Evolutionary conservation across 495 filamentous ascomycete species (phyloP).

Genomic region (Hypomontagnella submonticulosa): DNA sequence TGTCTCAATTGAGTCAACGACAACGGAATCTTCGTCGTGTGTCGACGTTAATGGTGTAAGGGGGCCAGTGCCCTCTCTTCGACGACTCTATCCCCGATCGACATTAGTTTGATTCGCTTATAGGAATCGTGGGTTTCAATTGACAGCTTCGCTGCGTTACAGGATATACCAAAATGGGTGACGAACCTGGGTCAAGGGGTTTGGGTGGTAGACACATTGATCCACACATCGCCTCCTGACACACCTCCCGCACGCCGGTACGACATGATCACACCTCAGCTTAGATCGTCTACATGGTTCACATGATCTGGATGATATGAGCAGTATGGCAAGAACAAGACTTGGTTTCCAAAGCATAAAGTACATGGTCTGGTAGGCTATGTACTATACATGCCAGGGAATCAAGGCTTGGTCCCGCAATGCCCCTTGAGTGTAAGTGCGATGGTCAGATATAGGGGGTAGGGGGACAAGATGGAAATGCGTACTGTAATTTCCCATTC

Average conservation of each 20-base stretch:
- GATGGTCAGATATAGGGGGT: background rate
- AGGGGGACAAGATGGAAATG: background rate
- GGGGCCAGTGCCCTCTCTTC: constrained; percentile 10
- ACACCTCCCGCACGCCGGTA: constrained; percentile 48
- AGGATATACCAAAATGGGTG: background rate
- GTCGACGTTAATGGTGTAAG: constrained; percentile 26
- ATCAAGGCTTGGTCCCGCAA: constrained; percentile 18
- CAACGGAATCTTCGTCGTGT: constrained; percentile 17
- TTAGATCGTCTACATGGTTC: constrained; percentile 48
- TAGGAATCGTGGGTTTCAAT: background rate
- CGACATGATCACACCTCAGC: constrained; percentile 49
- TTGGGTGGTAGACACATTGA: constrained; percentile 49
- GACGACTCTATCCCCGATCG: constrained; percentile 17
- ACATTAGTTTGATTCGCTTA: constrained; percentile 8
- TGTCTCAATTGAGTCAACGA: constrained; percentile 28
- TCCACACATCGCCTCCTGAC: constrained; percentile 45
- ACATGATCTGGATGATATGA: constrained; percentile 34
- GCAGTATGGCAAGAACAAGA: constrained; percentile 19
- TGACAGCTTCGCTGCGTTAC: background rate
- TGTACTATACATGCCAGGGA: constrained; percentile 12
- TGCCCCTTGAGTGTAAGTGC: constrained; percentile 25
- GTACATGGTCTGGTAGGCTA: constrained; percentile 4
- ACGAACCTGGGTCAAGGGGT: constrained; percentile 48
- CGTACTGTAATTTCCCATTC: constrained; percentile 50
- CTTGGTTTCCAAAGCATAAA: constrained; percentile 14